Evolutionary conservation across 2,329 filamentous ascomycete genomes (phyloP).

Genomic region (Beauveria asiatica): DNA sequence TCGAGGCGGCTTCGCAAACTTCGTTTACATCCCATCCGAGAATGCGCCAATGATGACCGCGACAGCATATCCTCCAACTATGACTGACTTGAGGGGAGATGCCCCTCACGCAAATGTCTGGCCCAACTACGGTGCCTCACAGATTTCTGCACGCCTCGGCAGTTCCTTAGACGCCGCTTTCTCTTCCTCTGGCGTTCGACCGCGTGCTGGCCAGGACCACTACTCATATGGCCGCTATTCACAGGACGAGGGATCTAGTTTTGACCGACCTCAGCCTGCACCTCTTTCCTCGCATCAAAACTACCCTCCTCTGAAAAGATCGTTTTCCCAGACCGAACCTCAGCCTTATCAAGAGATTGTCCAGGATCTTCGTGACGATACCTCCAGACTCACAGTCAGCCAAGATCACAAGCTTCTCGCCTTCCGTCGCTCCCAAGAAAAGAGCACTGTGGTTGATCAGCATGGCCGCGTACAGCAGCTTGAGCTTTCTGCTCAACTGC

Average conservation of each 20-base stretch:
- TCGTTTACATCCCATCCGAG: conserved; percentile 17
- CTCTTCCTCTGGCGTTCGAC: conserved; percentile 34
- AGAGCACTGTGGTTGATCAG: conserved; percentile 51
- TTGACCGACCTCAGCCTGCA: conserved; percentile 43
- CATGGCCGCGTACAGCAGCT: conserved; percentile 52
- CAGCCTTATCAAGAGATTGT: conserved; percentile 52
- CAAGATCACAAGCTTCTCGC: conserved; percentile 54
- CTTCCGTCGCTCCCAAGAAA: conserved; percentile 49
- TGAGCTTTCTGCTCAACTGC: conserved; percentile 64
- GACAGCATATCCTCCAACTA: conserved; percentile 51
- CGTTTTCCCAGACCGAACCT: conserved; percentile 48
- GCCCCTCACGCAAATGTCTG: conserved; percentile 48
- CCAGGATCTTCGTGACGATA: conserved; percentile 51
- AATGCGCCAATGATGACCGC: conserved; percentile 55
- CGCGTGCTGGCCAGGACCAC: conserved; percentile 41
- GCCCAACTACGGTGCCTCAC: conserved; percentile 48
- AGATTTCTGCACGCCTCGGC: conserved; percentile 43
- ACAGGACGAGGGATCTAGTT: conserved; percentile 45
- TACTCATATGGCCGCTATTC: conserved; percentile 47
- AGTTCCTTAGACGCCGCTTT: conserved; percentile 43
- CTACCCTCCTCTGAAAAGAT: conserved; percentile 48
- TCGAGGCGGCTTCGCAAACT: neutral
- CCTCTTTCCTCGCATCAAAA: conserved; percentile 41
- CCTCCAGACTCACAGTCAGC: conserved; percentile 47
- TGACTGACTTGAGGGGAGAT: conserved; percentile 56